Base-by-base conservation (phyloP, 148 eudicot genomes). In the Chenopodium suecicum region DNA sequence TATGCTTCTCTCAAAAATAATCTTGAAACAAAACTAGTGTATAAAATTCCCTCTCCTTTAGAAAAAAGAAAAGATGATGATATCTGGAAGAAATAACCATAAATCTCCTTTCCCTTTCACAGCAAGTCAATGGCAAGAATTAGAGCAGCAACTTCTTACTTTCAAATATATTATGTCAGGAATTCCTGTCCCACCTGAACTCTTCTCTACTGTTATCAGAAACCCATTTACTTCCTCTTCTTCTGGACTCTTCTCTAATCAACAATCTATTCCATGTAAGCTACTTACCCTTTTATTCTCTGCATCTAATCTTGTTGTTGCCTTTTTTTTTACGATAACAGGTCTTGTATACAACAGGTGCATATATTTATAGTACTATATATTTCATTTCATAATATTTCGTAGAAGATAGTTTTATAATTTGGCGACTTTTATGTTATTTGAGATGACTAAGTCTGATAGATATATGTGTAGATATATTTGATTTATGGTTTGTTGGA, bases 51-150 rank as follows among this genome's bases (percentile, higher is more conserved):
- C 77, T 10, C 4, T 3, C 46, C 22, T 50, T 16, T 27, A 23
- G 66, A 23, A 60, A 63, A 41, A 2, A 66, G 8, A 14, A 34
- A 48, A 16, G 54, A 80, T 25, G 74, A 86, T 86, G 81, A 70
- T 69, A 52, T n/a, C 56, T 48, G 82, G 56, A 79, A 83, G 79
- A 80, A 81, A 52, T 31, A 31, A 16, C 47, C 74, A 64, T 64
- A 69, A 41, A 11, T 74, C 62, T 10, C 6, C 11, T 48, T n/a
- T 52, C 31, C 20, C 63, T 41, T 88, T 88, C 77, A 88, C 87
- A 63, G 84, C 80, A 84, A 80, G 63, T 17, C 91, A 89, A 81
- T 81, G 87, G 91, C 50, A 83, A 76, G 91, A 89, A 41, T 78
- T 89, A 20, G 86, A 89, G 34, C 83, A 85, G 14, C 89, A 89